Conservation (phyloP, 208 protist species). For the Acanthamoeba sp. region DNA sequence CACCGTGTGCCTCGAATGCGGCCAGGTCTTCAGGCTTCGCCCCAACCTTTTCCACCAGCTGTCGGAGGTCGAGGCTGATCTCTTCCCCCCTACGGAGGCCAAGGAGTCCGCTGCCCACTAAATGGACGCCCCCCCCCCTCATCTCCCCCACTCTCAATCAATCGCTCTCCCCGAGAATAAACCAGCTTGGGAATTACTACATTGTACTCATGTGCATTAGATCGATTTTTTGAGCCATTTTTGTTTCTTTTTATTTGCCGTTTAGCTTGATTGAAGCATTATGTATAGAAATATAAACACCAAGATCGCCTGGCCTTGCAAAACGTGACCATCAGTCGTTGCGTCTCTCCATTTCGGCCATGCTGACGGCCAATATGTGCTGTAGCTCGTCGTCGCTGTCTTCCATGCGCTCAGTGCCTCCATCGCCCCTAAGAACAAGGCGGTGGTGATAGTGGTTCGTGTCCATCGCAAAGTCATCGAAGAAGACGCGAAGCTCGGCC, state of each 20-base stretch:
- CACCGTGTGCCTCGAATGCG: constrained; percentile 61
- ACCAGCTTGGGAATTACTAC: not conserved
- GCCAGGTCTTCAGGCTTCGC: constrained; percentile 39
- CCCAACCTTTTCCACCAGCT: constrained; percentile 48
- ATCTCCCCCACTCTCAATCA: not conserved
- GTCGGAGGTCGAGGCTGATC: constrained; percentile 4
- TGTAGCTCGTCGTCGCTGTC: constrained; percentile 6
- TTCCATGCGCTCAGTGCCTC: not conserved
- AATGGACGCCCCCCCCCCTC: not conserved
- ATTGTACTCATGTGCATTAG: too few species aligned
- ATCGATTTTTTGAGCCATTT: too few species aligned
- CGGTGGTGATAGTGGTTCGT: too few species aligned
- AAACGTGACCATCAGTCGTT: not conserved
- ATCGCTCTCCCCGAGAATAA: constrained; percentile 26
- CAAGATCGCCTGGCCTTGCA: too few species aligned
- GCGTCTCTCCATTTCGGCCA: not conserved
- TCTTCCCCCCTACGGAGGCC: constrained; percentile 29
- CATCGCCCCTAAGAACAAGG: too few species aligned
- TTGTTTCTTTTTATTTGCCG: too few species aligned
- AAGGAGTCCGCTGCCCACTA: constrained; percentile 16
- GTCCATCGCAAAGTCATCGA: too few species aligned
- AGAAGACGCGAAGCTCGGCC: too few species aligned
- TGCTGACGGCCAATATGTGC: not conserved
- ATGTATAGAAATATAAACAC: too few species aligned
- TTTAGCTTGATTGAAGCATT: too few species aligned